Percentiles rank a stretch among this genome's conserved stretches.
phyloP scores from a whole-genome alignment of 1,284 basidiomycete species.

The Austroboletus novae-zelandiae region DNA sequence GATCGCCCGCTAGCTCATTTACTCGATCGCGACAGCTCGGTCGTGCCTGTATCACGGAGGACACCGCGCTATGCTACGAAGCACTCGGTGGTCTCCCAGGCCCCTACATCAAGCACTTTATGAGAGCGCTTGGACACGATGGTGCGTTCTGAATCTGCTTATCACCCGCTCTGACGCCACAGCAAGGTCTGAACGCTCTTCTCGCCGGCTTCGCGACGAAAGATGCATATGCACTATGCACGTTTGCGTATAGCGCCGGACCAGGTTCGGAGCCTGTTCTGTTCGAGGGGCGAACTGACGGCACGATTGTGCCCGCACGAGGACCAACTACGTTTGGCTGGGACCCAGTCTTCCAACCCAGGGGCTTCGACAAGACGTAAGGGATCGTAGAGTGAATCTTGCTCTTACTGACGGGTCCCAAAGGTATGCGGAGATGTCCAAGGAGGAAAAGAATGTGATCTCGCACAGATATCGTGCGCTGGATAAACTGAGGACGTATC shows the following conservation, averaged over 20 bases:
- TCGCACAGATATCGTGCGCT: conserved; percentile 91
- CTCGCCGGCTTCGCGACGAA: conserved; percentile 82
- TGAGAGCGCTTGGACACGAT: conserved; percentile 77
- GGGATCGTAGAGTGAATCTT: conserved; percentile 23
- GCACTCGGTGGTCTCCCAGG: conserved; percentile 91
- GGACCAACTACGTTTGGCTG: conserved; percentile 82
- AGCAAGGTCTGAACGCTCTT: conserved; percentile 77
- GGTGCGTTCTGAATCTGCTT: conserved; percentile 14
- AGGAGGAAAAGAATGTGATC: conserved; percentile 82
- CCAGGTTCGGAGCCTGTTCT: conserved; percentile 77
- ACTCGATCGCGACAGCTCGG: conserved; percentile 48
- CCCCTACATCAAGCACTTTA: conserved; percentile 95
- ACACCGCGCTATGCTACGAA: conserved; percentile 91
- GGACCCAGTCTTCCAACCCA: conserved; percentile 89
- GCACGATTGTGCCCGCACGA: conserved; percentile 82
- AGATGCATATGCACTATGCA: conserved; percentile 88
- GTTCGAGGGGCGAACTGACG: conserved; percentile 92
- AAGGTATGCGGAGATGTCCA: conserved; percentile 94
- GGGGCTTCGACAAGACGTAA: conserved; percentile 74
- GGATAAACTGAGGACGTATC: conserved; percentile 73
- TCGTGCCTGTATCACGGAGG: conserved; percentile 93
- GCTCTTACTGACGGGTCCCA: conserved; percentile 7
- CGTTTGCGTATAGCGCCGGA: conserved; percentile 90
- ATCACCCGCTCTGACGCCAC: conserved; percentile 12
- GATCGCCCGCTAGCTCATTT: neutral